Base-by-base conservation (phyloP, 2,329 filamentous ascomycete species). In the Exophiala viscosa region DNA sequence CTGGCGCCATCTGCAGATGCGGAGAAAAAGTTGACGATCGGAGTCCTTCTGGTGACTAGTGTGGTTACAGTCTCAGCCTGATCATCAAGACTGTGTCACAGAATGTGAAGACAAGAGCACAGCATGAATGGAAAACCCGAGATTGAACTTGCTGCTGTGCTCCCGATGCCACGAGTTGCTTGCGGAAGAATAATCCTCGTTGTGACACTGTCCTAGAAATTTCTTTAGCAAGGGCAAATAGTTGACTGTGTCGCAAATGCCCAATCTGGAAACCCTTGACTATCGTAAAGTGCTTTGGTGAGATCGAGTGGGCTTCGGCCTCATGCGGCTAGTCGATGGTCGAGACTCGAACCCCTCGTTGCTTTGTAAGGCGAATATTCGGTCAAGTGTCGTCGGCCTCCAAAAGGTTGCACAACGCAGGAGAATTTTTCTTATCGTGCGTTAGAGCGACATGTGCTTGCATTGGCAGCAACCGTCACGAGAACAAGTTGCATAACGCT, bases 41-140 rank as follows among this genome's bases (percentile, higher is more conserved):
- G 8, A 28, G 23, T 28, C 23, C 8, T 28, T 28, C 8, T 28
- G 23, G 23, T 7, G 23, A 28, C 23, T 28, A 42, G 20, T 9
- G n/a, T n/a, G 20, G 40, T 42, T 23, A 42, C 17, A 34, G 48
- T 40, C 20, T 50, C 35, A 45, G 48, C 48, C 35, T 50, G 41
- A 40, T 45, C 17, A 31, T 17, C 15, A 33, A 35, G 17, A 11
- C 33, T 18, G 48, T 45, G 31, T 32, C 36, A 45, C 43, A 47
- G n/a, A 47, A 18, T 33, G 40, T 17, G 44, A 39, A 20, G 10
- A 28, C 23, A 28, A 28, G 5, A 5, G 8, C 23, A 28, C 23
- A 11, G n/a, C 34, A 41, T 34, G 40, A 48, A 36, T 34, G 44
- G 33, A 55, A 43, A 48, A 39, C 43, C 52, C 52, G 52, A 55